Evolutionary conservation across 176 grass and related monocot species (phyloP).

Genomic region (Tillandsia leiboldiana): DNA sequence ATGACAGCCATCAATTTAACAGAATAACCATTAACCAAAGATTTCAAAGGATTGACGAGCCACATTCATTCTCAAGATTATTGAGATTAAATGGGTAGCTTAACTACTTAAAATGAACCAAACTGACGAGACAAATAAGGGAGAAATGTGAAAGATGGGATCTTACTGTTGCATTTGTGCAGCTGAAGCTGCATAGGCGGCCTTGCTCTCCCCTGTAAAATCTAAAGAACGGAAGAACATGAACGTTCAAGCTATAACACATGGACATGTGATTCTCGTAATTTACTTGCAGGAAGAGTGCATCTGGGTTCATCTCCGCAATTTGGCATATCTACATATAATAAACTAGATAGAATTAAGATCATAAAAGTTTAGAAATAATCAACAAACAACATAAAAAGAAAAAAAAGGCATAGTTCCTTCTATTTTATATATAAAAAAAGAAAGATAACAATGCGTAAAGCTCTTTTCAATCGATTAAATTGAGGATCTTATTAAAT

Average conservation of each 20-base stretch:
- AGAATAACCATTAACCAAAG: neutral
- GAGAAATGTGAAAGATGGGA: neutral
- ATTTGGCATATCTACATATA: constrained; percentile 68
- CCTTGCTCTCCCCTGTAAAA: constrained; percentile 88
- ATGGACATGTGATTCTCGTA: constrained; percentile 88
- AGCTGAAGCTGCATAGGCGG: constrained; percentile 84
- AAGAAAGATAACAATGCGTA: neutral
- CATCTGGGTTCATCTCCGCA: constrained; percentile 61
- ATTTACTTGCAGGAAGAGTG: constrained; percentile 82
- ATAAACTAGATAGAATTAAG: neutral
- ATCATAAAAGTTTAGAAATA: no score
- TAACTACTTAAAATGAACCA: constrained; percentile 6
- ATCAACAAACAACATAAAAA: no score
- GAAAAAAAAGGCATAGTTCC: no score
- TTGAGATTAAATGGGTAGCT: neutral
- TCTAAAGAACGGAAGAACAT: constrained; percentile 94
- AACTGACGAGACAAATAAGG: constrained; percentile 3
- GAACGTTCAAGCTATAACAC: constrained; percentile 85
- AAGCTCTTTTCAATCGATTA: neutral
- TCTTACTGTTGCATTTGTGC: constrained; percentile 87
- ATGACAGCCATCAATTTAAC: neutral
- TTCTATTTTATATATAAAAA: no score
- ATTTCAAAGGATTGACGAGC: no score
- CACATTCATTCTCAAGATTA: no score
- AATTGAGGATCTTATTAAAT: no score